A percentile compares a stretch with the other conserved stretches of the same genome.
Evolutionary conservation across 2,329 filamentous ascomycete genomes (phyloP).

Genomic region (Aspergillus latus): DNA sequence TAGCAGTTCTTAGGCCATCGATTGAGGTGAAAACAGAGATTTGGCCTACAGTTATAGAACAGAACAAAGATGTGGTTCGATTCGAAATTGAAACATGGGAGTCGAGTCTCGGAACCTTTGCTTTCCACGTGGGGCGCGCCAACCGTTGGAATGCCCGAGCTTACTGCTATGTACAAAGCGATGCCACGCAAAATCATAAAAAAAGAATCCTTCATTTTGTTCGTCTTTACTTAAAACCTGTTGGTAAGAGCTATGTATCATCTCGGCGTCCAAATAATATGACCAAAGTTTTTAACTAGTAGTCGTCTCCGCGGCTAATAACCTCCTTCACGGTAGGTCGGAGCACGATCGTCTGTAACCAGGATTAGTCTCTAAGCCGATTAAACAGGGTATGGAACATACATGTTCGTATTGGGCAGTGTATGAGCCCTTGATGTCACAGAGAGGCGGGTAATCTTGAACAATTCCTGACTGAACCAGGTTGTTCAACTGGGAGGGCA

Average conservation of each 20-base stretch:
- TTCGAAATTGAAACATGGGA: conserved; percentile 18
- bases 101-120: conserved; percentile 27
- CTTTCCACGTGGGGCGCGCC: conserved; percentile 41
- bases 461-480: conserved; percentile 81
- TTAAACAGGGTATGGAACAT: conserved; percentile 44
- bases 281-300: conserved; percentile 49
- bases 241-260: background rate
- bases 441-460: conserved; percentile 83
- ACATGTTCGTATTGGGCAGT: conserved; percentile 95
- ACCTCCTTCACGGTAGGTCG: conserved; percentile 82
- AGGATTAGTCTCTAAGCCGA: conserved; percentile 18
- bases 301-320: conserved; percentile 82
- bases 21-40: background rate
- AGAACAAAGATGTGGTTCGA: conserved; percentile 8
- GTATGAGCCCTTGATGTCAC: conserved; percentile 91
- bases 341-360: conserved; percentile 67
- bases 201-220: conserved; percentile 1
- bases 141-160: conserved; percentile 19
- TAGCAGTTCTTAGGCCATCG: conserved; percentile 23
- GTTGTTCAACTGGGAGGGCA: conserved; percentile 67
- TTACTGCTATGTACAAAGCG: background rate
- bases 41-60: background rate
- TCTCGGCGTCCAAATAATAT: background rate
- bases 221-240: background rate
- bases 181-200: background rate